A percentile compares a stretch with the other conserved stretches of the same genome.
Evolutionary conservation across 495 filamentous ascomycete genomes (phyloP).

Genomic region (Neohortaea acidophila): DNA sequence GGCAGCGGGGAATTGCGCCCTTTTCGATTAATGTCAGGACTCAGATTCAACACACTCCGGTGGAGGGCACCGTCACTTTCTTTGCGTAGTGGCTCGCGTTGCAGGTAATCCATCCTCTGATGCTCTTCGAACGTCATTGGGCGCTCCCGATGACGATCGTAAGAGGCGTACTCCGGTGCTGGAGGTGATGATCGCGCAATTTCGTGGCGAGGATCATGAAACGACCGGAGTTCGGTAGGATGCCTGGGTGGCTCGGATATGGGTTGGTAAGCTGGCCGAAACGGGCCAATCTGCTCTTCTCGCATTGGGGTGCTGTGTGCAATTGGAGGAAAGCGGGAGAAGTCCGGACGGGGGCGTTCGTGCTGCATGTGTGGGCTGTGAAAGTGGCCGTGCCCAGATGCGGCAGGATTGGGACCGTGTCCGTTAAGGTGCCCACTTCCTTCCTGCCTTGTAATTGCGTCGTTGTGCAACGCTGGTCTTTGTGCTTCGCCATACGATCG

Average conservation of each 20-base stretch:
- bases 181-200: conserved; percentile 6
- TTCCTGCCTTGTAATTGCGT: conserved; percentile 9
- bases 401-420: conserved; percentile 8
- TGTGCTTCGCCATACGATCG: conserved; percentile 12
- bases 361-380: conserved; percentile 12
- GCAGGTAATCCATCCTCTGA: conserved; percentile 12
- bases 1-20: conserved; percentile 64
- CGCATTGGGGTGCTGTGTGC: conserved; percentile 12
- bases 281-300: conserved; percentile 10
- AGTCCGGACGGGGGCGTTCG: not conserved
- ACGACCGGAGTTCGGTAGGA: conserved; percentile 7
- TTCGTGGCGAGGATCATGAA: conserved; percentile 10
- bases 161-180: conserved; percentile 1
- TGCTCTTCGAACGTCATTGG: conserved; percentile 16
- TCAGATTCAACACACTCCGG: conserved; percentile 35
- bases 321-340: conserved; percentile 2
- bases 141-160: conserved; percentile 1
- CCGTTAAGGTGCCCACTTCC: conserved; percentile 3
- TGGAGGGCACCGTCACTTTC: conserved; percentile 16
- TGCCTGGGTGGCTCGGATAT: conserved; percentile 6
- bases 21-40: conserved; percentile 44
- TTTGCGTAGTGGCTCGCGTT: conserved; percentile 19
- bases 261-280: conserved; percentile 9
- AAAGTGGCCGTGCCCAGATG: conserved; percentile 4
- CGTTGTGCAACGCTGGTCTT: not conserved